Evolutionary conservation across 257 asterid species (phyloP), one percentile per base, ranked within the genome.

Genomic region (Schizonepeta tenuifolia): DNA sequence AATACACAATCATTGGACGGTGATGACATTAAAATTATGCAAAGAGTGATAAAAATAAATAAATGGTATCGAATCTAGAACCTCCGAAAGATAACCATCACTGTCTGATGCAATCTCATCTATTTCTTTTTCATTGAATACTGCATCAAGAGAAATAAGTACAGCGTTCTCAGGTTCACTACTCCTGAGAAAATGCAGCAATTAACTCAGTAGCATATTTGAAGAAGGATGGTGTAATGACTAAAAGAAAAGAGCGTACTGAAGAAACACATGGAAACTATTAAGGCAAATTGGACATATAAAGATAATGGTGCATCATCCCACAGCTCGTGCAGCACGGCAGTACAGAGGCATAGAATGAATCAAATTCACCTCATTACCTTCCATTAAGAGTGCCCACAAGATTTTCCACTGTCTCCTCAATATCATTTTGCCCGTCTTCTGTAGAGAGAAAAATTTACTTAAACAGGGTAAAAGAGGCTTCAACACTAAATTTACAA

Each of bases 71-170:
- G 51, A 78, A 76, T 33, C 21, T 69, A 24, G 75, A 74, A 95
- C 99, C 98, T 95, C 99, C 13, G 96, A 88, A 70, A 95, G 95
- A 79, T 90, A 95, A 76, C 98, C 99, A 79, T 92, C 98, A 83
- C 96, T 92, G 65, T 95, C 99, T 63, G 94, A 90, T 73, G 80
- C 87, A 71, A 75, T 73, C 74, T 59, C 88, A 38, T 85, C 85
- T 28, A 54, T 65, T 18, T 80, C 92, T 74, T 83, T 83, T 77
- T 80, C 92, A 66, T 56, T 54, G 75, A 95, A 92, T 65, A 79
- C 75, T 9, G 80, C 82, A 82, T 88, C 96, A 77, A 95, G 87
- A 65, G 86, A 80, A 72, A 73, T 67, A 82, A 78, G 69, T 60
- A 60, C 83, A 41, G 77, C 18, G 81, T 75, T 83, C 46, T 90